Percentiles rank a stretch among this genome's conserved stretches.
Conservation (phyloP, 2,329 filamentous ascomycete genomes). For the Tothia fuscella region DNA sequence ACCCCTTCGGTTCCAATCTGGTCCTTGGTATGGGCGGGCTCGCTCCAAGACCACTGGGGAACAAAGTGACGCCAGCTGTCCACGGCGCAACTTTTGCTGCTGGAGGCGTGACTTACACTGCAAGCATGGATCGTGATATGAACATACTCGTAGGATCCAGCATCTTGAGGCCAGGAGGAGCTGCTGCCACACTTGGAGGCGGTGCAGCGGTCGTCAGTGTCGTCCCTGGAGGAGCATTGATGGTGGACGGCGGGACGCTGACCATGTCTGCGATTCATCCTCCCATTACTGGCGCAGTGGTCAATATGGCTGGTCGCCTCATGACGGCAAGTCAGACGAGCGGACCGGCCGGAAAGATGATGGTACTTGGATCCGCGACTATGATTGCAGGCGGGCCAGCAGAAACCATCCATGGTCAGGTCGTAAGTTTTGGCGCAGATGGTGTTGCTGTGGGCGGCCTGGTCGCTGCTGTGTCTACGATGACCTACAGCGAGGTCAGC, state of each 20-base stretch:
- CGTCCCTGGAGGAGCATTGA: conserved; percentile 3
- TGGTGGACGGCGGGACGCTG: conserved; percentile 3
- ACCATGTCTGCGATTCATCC: conserved; percentile 6
- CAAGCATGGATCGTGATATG: conserved; percentile 3
- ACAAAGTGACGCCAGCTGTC: background rate
- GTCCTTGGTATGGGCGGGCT: background rate
- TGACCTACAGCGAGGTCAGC: too few species aligned
- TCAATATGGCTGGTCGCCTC: background rate
- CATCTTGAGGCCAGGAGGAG: conserved; percentile 5
- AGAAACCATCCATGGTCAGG: background rate
- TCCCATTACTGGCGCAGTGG: conserved; percentile 2
- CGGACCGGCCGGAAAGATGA: background rate
- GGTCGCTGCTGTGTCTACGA: background rate
- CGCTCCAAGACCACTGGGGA: background rate
- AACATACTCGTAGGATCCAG: conserved; percentile 3
- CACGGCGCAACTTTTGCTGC: conserved; percentile 8
- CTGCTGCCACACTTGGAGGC: background rate
- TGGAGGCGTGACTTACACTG: conserved; percentile 3
- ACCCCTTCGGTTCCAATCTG: background rate
- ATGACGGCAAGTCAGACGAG: conserved; percentile 3
- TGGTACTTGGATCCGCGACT: conserved; percentile 2
- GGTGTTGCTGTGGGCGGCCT: background rate
- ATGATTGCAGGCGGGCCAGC: background rate
- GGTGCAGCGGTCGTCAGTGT: conserved; percentile 5
- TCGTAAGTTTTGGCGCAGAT: background rate